These are phyloP conservation scores for Aspergillus campestris DNA, from an alignment of 495 filamentous ascomycete genomes.

Conservation along the genomic window DNA sequence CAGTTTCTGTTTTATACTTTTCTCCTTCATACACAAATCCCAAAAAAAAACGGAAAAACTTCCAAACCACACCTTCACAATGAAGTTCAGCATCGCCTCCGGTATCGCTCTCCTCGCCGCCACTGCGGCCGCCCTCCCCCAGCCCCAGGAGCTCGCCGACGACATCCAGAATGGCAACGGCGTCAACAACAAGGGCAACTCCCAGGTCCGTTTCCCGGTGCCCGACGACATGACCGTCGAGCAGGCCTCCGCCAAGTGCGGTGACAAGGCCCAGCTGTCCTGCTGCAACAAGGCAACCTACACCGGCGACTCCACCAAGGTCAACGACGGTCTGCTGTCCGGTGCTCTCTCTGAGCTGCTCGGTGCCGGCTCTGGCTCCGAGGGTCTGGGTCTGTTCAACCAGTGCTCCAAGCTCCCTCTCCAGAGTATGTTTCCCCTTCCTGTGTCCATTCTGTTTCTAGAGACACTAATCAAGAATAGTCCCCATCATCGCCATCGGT, in stretches of 20 bases:
- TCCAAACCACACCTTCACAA: constrained; percentile 32
- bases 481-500: constrained; percentile 17
- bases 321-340: constrained; percentile 21
- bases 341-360: constrained; percentile 24
- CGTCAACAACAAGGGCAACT: constrained; percentile 22
- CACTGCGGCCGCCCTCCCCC: constrained; percentile 21
- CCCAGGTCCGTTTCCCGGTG: constrained; percentile 24
- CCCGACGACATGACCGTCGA: constrained; percentile 35
- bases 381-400: constrained; percentile 30
- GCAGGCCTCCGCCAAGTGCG: constrained; percentile 42
- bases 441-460: too few species aligned
- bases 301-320: constrained; percentile 30
- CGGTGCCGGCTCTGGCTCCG: constrained; percentile 21
- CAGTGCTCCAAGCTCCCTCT: constrained; percentile 30
- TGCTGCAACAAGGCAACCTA: constrained; percentile 42
- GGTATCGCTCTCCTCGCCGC: constrained; percentile 23
- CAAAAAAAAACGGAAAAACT: background rate
- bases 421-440: constrained; percentile 9
- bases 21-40: constrained; percentile 23
- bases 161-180: constrained; percentile 11
- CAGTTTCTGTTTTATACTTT: constrained; percentile 2
- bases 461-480: too few species aligned
- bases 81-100: constrained; percentile 26
- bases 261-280: constrained; percentile 37
- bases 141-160: constrained; percentile 3